Conservation (phyloP, 176 grass and related monocot species). For the Carex pumila region DNA sequence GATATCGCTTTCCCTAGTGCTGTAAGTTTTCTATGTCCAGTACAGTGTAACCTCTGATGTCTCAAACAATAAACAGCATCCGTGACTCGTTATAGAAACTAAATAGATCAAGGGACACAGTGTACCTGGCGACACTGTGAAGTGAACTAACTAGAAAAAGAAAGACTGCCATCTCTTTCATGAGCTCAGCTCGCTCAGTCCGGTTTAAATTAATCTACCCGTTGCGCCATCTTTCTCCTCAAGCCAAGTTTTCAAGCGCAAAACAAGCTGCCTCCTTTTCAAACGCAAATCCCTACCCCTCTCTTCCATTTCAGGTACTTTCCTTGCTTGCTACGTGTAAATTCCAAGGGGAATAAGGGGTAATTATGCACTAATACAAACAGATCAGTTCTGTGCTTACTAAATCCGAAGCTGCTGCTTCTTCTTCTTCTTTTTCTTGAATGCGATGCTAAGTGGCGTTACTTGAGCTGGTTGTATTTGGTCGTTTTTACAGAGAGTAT, state of each 20-base stretch:
- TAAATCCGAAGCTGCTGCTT: background rate
- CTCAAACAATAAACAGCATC: background rate
- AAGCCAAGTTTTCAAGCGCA: background rate
- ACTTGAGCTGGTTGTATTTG: background rate
- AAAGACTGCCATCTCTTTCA: background rate
- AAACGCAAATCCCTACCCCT: background rate
- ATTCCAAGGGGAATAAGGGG: background rate
- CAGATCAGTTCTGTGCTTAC: background rate
- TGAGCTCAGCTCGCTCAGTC: background rate
- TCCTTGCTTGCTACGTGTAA: background rate
- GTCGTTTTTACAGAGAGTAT: background rate
- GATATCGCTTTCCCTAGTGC: background rate
- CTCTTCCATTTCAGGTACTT: background rate
- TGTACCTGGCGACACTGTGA: background rate
- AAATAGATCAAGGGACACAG: background rate
- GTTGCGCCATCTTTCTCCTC: background rate
- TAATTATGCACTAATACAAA: background rate
- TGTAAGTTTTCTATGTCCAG: background rate
- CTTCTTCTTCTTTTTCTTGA: background rate
- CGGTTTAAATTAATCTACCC: background rate
- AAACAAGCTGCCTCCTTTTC: background rate
- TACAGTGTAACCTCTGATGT: background rate
- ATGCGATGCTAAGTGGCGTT: background rate
- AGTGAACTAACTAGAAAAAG: background rate
- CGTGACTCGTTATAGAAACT: background rate